Evolutionary conservation across 1,139 yeast genomes (phyloP).

Genomic region (Geotrichum restrictum): DNA sequence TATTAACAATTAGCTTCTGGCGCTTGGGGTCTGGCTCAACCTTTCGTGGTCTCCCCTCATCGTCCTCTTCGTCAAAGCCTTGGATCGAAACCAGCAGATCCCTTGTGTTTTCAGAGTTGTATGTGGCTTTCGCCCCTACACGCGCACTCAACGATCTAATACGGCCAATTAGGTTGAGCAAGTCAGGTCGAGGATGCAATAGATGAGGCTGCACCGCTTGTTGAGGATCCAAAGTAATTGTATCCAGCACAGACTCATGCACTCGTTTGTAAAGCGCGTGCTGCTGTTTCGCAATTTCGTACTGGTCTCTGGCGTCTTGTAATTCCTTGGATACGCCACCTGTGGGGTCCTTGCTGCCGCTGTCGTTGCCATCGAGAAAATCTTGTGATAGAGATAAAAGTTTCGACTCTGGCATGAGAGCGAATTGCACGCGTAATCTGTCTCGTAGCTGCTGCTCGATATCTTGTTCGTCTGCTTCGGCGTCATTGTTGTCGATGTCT

Average conservation of each 20-base stretch:
- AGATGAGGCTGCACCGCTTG: constrained; percentile 8
- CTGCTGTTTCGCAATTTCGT: not conserved
- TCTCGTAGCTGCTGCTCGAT: constrained; percentile 8
- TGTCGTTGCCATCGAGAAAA: constrained; percentile 8
- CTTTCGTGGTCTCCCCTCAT: not conserved
- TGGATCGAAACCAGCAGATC: not conserved
- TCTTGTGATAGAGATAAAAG: constrained; percentile 9
- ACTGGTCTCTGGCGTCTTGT: constrained; percentile 1
- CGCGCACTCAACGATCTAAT: constrained; percentile 13
- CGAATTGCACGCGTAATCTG: constrained; percentile 6
- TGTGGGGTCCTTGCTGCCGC: not conserved
- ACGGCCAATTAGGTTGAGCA: constrained; percentile 12
- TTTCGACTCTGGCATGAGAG: constrained; percentile 3
- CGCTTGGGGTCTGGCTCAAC: constrained; percentile 14
- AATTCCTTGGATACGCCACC: constrained; percentile 4
- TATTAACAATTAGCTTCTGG: constrained; percentile 14
- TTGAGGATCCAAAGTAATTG: constrained; percentile 11
- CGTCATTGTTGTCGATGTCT: constrained; percentile 1
- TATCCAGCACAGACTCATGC: not conserved
- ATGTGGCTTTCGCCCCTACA: not conserved
- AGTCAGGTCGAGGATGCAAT: constrained; percentile 11
- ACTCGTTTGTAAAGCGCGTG: constrained; percentile 1
- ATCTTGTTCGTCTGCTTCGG: not conserved
- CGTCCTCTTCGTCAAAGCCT: not conserved
- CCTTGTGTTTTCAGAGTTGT: constrained; percentile 1